Percentiles rank a stretch among this genome's conserved stretches.
Evolutionary conservation across 768 basidiomycete genomes (phyloP).

Genomic region (Auricularia sp.): DNA sequence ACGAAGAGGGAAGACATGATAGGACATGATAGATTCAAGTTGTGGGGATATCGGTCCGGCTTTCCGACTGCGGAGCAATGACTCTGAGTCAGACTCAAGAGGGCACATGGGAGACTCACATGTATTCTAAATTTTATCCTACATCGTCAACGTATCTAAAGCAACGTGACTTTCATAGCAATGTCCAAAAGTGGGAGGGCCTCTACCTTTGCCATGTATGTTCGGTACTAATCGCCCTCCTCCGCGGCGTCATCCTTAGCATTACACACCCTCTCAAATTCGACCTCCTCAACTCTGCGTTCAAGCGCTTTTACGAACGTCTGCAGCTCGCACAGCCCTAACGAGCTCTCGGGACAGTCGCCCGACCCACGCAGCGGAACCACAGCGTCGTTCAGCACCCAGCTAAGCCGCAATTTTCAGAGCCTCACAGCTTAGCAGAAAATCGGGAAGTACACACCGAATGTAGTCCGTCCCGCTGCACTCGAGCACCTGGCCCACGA

Average conservation of each 20-base stretch:
- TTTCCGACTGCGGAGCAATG: no score
- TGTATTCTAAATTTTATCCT: no score
- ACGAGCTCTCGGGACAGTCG: not conserved
- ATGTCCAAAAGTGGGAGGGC: no score
- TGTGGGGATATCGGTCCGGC: no score
- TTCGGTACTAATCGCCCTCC: not conserved
- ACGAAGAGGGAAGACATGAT: no score
- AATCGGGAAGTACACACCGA: not conserved
- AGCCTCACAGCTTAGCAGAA: not conserved
- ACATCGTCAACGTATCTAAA: no score
- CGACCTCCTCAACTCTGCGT: not conserved
- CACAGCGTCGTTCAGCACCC: constrained; percentile 83
- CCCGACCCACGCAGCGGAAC: constrained; percentile 40
- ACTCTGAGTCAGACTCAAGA: no score
- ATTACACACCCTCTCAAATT: not conserved
- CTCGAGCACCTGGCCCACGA: constrained; percentile 49
- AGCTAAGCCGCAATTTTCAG: constrained; percentile 32
- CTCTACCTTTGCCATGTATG: no score
- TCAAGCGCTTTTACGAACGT: not conserved
- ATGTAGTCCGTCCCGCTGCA: constrained; percentile 31
- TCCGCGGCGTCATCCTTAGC: not conserved
- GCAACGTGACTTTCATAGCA: no score
- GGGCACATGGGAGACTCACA: no score
- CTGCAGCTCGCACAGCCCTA: not conserved
- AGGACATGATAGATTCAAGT: no score